These are phyloP conservation scores for Lagerstroemia speciosa DNA, from an alignment of 345 rosid genomes.

Conservation along the genomic window DNA sequence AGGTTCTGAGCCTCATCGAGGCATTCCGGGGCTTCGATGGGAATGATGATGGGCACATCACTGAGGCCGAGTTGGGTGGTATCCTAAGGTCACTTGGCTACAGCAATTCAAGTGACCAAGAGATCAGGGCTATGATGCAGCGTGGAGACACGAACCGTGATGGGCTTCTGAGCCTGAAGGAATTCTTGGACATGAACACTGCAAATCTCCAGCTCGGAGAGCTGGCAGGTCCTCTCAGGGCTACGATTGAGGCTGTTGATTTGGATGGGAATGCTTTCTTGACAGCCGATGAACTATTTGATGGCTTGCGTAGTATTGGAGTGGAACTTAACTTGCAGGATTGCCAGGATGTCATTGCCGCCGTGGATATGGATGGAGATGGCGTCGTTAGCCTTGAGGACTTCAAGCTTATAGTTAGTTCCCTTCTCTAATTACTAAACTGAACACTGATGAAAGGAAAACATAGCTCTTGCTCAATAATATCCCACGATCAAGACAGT, in stretches of 20 bases:
- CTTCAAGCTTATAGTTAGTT: constrained; percentile 23
- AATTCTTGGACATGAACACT: constrained; percentile 59
- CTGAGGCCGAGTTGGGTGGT: constrained; percentile 47
- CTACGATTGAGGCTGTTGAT: constrained; percentile 25
- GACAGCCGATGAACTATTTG: constrained; percentile 33
- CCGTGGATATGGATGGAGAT: constrained; percentile 49
- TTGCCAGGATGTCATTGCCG: constrained; percentile 29
- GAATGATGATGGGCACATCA: constrained; percentile 46
- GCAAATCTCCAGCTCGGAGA: constrained; percentile 33
- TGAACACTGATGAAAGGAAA: no score
- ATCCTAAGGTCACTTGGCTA: constrained; percentile 46
- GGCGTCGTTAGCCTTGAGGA: constrained; percentile 40
- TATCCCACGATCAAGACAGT: no score
- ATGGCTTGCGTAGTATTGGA: constrained; percentile 18
- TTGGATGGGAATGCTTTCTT: constrained; percentile 19
- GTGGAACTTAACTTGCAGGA: constrained; percentile 20
- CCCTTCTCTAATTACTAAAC: constrained; percentile 20
- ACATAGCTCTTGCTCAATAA: no score
- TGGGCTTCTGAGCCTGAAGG: constrained; percentile 42
- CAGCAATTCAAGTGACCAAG: constrained; percentile 28
- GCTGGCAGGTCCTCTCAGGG: constrained; percentile 22
- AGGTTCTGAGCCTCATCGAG: constrained; percentile 37
- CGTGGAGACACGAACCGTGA: constrained; percentile 43
- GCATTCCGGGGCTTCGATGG: constrained; percentile 57
- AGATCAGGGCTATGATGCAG: constrained; percentile 43